Percentiles rank a stretch among this genome's conserved stretches.
phyloP scores from a whole-genome alignment of 129 eudicot genomes.

The Rutidosis leptorrhynchoides region DNA sequence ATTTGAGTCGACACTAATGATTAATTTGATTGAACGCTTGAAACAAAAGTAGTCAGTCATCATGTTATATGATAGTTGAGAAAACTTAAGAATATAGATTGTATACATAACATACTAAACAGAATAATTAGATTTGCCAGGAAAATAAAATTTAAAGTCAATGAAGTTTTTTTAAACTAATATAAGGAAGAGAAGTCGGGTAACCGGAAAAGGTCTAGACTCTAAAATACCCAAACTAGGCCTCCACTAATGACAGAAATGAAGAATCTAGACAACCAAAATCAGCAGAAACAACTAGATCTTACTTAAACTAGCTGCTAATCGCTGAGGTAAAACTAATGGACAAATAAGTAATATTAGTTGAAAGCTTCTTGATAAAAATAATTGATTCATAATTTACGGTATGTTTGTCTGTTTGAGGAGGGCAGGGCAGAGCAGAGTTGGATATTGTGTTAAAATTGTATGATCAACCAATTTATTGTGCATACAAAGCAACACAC shows the following conservation, averaged over 20 bases:
- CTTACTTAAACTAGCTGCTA: neutral
- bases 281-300: neutral
- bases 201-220: neutral
- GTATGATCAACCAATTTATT: too few relatives aligned
- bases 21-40: neutral
- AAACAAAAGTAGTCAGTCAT: neutral
- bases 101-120: too few relatives aligned
- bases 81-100: neutral
- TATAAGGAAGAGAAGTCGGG: neutral
- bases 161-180: neutral
- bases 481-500: neutral
- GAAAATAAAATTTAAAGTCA: neutral
- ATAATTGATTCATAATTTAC: too few relatives aligned
- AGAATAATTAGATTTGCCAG: neutral
- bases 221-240: neutral
- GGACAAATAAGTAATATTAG: too few relatives aligned
- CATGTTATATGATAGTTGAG: neutral
- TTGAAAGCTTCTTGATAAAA: too few relatives aligned
- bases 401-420: neutral
- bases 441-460: too few relatives aligned
- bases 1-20: neutral
- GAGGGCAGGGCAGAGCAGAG: neutral
- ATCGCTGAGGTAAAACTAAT: too few relatives aligned
- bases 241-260: neutral
- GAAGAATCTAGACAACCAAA: neutral